Conservation (phyloP, 1,284 basidiomycete species). For the Rhodotorula sp. region DNA sequence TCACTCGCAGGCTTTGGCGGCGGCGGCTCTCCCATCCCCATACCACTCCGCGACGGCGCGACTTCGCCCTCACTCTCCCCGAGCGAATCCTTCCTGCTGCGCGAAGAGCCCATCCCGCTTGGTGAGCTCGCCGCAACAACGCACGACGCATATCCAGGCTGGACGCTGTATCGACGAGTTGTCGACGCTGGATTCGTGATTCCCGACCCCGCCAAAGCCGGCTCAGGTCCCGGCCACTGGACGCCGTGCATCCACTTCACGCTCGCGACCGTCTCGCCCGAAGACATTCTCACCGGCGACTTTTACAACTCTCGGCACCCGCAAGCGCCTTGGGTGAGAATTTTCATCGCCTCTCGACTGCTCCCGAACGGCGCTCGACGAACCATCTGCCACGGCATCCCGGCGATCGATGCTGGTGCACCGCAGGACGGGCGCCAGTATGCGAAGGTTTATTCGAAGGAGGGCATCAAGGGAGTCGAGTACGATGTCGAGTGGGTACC, state of each 20-base stretch:
- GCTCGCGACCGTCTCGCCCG: constrained; percentile 16
- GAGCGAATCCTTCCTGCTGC: constrained; percentile 32
- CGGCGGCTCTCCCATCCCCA: constrained; percentile 15
- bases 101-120: constrained; percentile 20
- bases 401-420: constrained; percentile 20
- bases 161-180: constrained; percentile 35
- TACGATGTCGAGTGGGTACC: constrained; percentile 26
- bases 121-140: not conserved
- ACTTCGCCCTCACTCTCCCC: constrained; percentile 18
- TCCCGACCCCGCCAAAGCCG: not conserved
- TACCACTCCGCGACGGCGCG: constrained; percentile 25
- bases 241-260: constrained; percentile 34
- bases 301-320: constrained; percentile 18
- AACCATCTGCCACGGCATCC: constrained; percentile 27
- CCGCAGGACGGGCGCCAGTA: constrained; percentile 12
- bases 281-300: constrained; percentile 21
- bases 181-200: constrained; percentile 2
- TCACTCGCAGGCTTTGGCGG: constrained; percentile 16
- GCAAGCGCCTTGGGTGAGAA: constrained; percentile 17
- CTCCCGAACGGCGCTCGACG: constrained; percentile 22
- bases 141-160: constrained; percentile 23
- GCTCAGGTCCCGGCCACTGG: constrained; percentile 15
- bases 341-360: constrained; percentile 32
- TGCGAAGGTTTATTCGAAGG: constrained; percentile 38
- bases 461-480: constrained; percentile 31